Conservation (phyloP, 805 yeast genomes). For the Myxozyma neotropica region DNA sequence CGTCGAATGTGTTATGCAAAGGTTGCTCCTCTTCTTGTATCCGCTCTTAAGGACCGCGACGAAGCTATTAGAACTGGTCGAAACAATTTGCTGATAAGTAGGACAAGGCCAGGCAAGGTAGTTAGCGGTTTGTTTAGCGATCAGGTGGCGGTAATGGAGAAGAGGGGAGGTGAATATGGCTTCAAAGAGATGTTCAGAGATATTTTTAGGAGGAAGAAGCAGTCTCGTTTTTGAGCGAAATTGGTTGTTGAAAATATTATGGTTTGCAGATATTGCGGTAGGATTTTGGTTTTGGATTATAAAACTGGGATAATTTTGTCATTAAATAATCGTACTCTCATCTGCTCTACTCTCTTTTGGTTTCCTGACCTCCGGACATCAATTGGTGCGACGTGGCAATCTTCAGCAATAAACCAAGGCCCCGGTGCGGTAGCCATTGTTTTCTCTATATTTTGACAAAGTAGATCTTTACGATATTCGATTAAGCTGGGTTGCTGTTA, state of each 20-base stretch:
- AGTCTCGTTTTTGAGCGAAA: neutral
- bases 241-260: neutral
- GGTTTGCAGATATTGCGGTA: neutral
- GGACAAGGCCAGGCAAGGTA: neutral
- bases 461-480: no score
- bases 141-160: conserved; percentile 29
- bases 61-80: conserved; percentile 11
- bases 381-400: no score
- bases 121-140: conserved; percentile 23
- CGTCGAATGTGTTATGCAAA: conserved; percentile 28
- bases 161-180: conserved; percentile 33
- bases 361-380: no score
- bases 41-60: conserved; percentile 29
- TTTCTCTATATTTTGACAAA: no score
- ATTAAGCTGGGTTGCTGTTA: no score
- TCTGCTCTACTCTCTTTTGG: no score
- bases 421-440: no score
- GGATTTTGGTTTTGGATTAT: no score
- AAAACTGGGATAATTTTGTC: no score
- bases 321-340: no score
- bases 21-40: conserved; percentile 23
- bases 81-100: neutral
- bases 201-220: conserved; percentile 19
- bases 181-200: conserved; percentile 31
- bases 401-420: no score